Conservation (phyloP, 306 rosid genomes). For the Castanea sativa region DNA sequence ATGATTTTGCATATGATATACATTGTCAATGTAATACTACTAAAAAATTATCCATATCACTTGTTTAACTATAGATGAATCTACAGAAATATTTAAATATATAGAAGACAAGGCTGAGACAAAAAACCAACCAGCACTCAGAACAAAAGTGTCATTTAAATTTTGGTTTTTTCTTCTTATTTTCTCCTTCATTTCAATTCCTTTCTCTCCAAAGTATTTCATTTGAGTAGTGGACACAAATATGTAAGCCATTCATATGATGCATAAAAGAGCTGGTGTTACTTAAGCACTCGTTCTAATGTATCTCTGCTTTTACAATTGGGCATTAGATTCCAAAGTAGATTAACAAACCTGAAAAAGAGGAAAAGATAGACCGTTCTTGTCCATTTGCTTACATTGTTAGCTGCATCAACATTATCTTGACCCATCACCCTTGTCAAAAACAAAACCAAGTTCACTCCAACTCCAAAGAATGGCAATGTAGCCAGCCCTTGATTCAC, state of each 20-base stretch:
- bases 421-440: slow-evolving; percentile 69
- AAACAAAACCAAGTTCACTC: slow-evolving; percentile 72
- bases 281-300: neutral
- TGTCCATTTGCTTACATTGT: slow-evolving; percentile 78
- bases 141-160: neutral
- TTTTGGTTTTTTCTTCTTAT: neutral
- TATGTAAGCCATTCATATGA: neutral
- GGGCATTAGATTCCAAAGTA: slow-evolving; percentile 14
- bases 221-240: neutral
- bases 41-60: too few relatives aligned
- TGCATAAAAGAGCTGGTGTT: neutral
- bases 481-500: slow-evolving; percentile 91
- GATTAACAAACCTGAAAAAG: slow-evolving; percentile 73
- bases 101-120: neutral
- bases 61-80: neutral
- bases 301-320: neutral
- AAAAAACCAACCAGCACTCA: neutral
- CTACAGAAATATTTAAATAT: neutral
- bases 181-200: neutral
- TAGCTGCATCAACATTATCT: slow-evolving; percentile 78
- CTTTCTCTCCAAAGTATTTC: neutral
- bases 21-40: too few relatives aligned
- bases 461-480: slow-evolving; percentile 78
- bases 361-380: slow-evolving; percentile 75
- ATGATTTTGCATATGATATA: too few relatives aligned